Conservation (phyloP, 768 basidiomycete species). For the Amanita subjunquillea region DNA sequence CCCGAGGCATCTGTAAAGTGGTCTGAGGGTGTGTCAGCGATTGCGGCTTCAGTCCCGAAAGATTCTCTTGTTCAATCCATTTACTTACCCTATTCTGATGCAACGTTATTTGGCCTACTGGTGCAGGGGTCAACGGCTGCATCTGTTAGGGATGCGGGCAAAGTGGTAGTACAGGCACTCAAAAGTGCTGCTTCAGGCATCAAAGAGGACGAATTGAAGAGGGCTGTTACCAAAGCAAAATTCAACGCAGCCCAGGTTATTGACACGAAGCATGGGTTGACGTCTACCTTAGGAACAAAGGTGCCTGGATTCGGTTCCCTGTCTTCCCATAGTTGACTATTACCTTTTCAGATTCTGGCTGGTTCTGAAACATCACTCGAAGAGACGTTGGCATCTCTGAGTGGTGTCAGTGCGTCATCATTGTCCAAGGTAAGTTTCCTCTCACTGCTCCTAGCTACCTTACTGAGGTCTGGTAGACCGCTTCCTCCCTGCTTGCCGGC, state of each 20-base stretch:
- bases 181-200: conserved; percentile 52
- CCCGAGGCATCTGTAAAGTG: conserved; percentile 81
- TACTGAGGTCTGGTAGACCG: conserved; percentile 31
- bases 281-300: conserved; percentile 52
- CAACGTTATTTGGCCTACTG: conserved; percentile 75
- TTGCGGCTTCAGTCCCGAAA: conserved; percentile 48
- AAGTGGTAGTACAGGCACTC: conserved; percentile 58
- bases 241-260: conserved; percentile 63
- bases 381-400: conserved; percentile 54
- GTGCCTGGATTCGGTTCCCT: conserved; percentile 27
- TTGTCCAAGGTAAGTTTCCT: conserved; percentile 53
- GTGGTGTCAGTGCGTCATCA: conserved; percentile 53
- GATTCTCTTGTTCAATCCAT: conserved; percentile 62
- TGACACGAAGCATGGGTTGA: conserved; percentile 63
- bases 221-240: conserved; percentile 82
- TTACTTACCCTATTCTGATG: conserved; percentile 87
- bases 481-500: conserved; percentile 52
- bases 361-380: conserved; percentile 44
- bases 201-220: conserved; percentile 62
- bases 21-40: conserved; percentile 62
- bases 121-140: conserved; percentile 58
- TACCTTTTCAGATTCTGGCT: conserved; percentile 43
- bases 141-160: conserved; percentile 57
- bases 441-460: not conserved
- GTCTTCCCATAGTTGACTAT: not conserved